These are phyloP conservation scores for Colletotrichum orbiculare DNA, from an alignment of 2,329 filamentous ascomycete genomes.

Conservation along the genomic window DNA sequence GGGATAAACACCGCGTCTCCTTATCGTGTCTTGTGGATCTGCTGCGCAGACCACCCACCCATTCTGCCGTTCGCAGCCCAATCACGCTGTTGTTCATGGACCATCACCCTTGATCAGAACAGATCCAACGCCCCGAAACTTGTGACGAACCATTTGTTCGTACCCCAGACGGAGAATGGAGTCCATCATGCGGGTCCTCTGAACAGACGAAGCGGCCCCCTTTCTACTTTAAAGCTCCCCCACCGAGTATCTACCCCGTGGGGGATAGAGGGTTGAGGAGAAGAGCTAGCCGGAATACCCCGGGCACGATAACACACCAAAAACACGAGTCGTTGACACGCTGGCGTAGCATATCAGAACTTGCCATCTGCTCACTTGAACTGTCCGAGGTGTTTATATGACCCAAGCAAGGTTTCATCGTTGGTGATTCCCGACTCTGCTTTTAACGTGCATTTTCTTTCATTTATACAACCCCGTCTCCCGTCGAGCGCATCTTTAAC, in stretches of 20 bases:
- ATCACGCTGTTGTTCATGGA: conserved; percentile 1
- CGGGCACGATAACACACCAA: neutral
- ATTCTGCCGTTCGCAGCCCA: conserved; percentile 14
- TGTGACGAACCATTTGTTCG: too few relatives aligned
- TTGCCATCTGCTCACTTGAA: neutral
- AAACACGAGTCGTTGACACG: conserved; percentile 13
- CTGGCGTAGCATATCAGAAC: conserved; percentile 15
- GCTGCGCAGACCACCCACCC: neutral
- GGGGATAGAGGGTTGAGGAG: conserved; percentile 4
- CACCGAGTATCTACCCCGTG: conserved; percentile 25
- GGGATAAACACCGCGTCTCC: conserved; percentile 23
- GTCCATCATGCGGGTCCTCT: too few relatives aligned
- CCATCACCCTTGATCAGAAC: neutral
- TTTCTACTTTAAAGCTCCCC: neutral
- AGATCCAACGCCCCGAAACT: too few relatives aligned
- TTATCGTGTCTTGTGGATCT: conserved; percentile 9
- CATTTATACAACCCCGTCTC: neutral
- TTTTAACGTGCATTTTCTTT: neutral
- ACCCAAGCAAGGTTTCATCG: conserved; percentile 1
- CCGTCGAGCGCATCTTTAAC: neutral
- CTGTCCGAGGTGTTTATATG: neutral
- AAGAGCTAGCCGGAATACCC: conserved; percentile 9
- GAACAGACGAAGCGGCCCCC: neutral
- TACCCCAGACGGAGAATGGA: too few relatives aligned
- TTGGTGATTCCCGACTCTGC: neutral